Evolutionary conservation across 768 basidiomycete species (phyloP), one percentile per base, ranked within the genome.

Genomic region (Amanita rubescens): DNA sequence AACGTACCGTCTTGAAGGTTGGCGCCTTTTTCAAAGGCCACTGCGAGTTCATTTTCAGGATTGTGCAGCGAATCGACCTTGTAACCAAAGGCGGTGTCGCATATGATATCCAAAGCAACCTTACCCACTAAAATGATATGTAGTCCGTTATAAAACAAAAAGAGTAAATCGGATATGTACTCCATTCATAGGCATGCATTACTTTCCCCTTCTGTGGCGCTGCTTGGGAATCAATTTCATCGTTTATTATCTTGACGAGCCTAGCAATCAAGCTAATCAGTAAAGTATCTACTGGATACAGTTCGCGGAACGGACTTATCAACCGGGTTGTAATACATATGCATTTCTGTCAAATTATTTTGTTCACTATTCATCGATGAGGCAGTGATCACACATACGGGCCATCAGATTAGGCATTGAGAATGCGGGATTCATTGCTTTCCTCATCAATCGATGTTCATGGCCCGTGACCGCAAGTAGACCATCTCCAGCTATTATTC

Each of bases 361-460:
- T 8, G 6, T 44, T 7, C 24, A 67, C 0, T 38, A 75, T 74
- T 62, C 63, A 45, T 75, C 65, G 42, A 75, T 71, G 11, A 72
- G 60, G n/a, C 73, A 67, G 51, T 75, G 71, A 55, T 75, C 76
- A 67, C 3, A 65, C 71, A 54, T 49, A 71, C 72, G 71, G 33
- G 69, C 64, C 62, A 69, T 69, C 27, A 72, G 64, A 51, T 70
- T 77, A 2, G 70, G 64, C 22, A 78, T 66, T 0, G 76, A 76
- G 58, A 80, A 78, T 0, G 78, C 78, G 0, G 78, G 76, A 49
- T 75, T 78, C 74, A 80, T 77, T 1, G 68, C 67, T 57, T 70
- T 76, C 33, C 75, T 73, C 74, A 79, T 75, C 47, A 69, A 70
- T 55, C 70, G 76, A 58, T 78, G 77, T 30, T 74, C 74, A 34